Conservation (phyloP, 2,329 filamentous ascomycete genomes). For the Scedosporium dehoogii region DNA sequence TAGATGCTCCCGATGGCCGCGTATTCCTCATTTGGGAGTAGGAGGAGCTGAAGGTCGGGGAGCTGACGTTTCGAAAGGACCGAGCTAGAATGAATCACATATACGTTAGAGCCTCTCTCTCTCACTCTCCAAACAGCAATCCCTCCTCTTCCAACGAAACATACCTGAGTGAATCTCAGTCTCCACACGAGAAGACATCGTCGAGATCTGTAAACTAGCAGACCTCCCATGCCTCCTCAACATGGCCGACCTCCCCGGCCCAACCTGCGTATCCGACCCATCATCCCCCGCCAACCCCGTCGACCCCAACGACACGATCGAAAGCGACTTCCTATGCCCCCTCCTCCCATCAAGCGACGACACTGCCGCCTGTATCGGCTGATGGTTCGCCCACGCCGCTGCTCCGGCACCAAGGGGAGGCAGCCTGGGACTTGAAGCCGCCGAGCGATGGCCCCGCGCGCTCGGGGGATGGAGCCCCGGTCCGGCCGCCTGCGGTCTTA, state of each 20-base stretch:
- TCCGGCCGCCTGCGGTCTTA: background rate
- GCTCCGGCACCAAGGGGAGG: background rate
- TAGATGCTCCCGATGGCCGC: conserved; percentile 30
- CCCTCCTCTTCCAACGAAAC: conserved; percentile 16
- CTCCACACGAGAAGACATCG: conserved; percentile 31
- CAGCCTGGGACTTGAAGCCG: conserved; percentile 33
- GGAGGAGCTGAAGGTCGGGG: conserved; percentile 45
- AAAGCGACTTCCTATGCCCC: conserved; percentile 63
- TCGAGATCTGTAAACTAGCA: conserved; percentile 64
- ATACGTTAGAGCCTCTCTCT: background rate
- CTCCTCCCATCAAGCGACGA: conserved; percentile 15
- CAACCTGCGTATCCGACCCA: conserved; percentile 15
- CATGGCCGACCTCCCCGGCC: conserved; percentile 4
- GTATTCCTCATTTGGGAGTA: conserved; percentile 26
- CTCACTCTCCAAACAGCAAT: conserved; percentile 25
- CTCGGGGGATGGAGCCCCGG: background rate
- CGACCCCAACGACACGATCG: conserved; percentile 69
- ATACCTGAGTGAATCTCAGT: conserved; percentile 28
- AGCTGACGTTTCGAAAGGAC: conserved; percentile 33
- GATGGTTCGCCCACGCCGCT: background rate
- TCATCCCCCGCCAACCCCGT: conserved; percentile 38
- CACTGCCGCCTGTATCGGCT: conserved; percentile 6
- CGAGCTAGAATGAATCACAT: conserved; percentile 19
- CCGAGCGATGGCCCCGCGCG: conserved; percentile 52
- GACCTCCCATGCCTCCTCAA: conserved; percentile 58